phyloP scores from a whole-genome alignment of 139 green algal species.

The Penium margaritaceum region DNA sequence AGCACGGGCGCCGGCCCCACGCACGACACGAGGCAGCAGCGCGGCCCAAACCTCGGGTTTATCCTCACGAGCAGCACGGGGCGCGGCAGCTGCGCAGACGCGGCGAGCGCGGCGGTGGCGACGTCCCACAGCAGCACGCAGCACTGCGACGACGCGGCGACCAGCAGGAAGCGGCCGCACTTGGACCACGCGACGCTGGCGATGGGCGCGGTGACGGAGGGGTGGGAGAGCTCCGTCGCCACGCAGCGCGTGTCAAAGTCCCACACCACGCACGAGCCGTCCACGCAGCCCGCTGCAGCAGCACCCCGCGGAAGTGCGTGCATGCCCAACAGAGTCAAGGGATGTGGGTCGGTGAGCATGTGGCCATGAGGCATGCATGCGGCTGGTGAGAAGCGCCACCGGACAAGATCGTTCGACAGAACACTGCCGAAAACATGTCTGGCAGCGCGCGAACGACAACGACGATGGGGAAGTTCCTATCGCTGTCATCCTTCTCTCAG shows the following conservation, averaged over 20 bases:
- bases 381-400: too few species aligned
- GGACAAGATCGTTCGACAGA: too few species aligned
- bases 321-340: too few species aligned
- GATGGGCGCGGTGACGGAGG: slow-evolving; percentile 35
- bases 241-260: slow-evolving; percentile 74
- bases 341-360: too few species aligned
- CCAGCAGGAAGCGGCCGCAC: slow-evolving; percentile 59
- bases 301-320: too few species aligned
- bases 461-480: background rate
- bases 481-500: background rate
- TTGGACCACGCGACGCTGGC: slow-evolving; percentile 64
- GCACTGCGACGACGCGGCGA: slow-evolving; percentile 46
- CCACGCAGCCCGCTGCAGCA: slow-evolving; percentile 63
- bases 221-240: slow-evolving; percentile 40
- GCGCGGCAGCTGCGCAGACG: background rate
- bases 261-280: slow-evolving; percentile 72
- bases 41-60: too few species aligned
- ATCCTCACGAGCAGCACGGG: slow-evolving; percentile 34
- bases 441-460: too few species aligned
- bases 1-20: too few species aligned
- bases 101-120: background rate
- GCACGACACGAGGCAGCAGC: too few species aligned
- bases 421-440: too few species aligned
- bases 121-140: slow-evolving; percentile 65
- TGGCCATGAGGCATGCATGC: too few species aligned